Base-by-base conservation (phyloP, 2,329 filamentous ascomycete species). In the Teratosphaeria destructans region DNA sequence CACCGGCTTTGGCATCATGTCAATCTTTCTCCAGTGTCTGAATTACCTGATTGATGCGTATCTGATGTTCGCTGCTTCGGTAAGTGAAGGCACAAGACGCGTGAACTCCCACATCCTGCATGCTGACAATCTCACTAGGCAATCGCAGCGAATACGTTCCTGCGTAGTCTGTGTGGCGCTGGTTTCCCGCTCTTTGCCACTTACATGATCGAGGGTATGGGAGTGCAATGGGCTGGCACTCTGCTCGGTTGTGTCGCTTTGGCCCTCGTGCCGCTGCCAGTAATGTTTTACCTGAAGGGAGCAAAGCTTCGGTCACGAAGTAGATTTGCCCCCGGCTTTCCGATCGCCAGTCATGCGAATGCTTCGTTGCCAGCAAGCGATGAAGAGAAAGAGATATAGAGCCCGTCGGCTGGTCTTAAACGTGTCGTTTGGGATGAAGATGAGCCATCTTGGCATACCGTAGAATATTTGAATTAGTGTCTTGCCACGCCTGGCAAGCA, bases 31-130 rank as follows among this genome's bases (percentile, higher is more conserved):
- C 11, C 78, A 79, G 57, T 71, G 78, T 14, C 76, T 84, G 61
- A 84, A 84, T 65, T 85, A 85, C 65, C 72, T 85, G 16, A 81
- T 84, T 56, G 82, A 84, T 63, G 78, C 81, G 0, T 84, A 84
- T 63, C 74, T 84, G 53, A 81, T 82, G 71, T 77, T 77, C 62
- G 79, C 80, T 14, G 65, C 61, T 11, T 57, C 49, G 16, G 56
- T 58, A 52, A 60, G 59, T 52, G 16, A 19, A 19, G 16, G n/a
- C 7, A 23, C 8, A 6, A 49, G 43, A 3, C 43, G 23, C 16
- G 2, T 14, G 12, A 7, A 47, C 43, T 10, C 19, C 23, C n/a
- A 2, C 16, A 5, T 49, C 43, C 43, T 23, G 43, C 43, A 49
- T 59, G 34, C 56, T 58, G 56, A 58, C 56, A 6, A 1, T 23